Evolutionary conservation across 2,329 filamentous ascomycete genomes (phyloP), one percentile per base, ranked within the genome.

Genomic region (Dryadomyces quercivorus): DNA sequence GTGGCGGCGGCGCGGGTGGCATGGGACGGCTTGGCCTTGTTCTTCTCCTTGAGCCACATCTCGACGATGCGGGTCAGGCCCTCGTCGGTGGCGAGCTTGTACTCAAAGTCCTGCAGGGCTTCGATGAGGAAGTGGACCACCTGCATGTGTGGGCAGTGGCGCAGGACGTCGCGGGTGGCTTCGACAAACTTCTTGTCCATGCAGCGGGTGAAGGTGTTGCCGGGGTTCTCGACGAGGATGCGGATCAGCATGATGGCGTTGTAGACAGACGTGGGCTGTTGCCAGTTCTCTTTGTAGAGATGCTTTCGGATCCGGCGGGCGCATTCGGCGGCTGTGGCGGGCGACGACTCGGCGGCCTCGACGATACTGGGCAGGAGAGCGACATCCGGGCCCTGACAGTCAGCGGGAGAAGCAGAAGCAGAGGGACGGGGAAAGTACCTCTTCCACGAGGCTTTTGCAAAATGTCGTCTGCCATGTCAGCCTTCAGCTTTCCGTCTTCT

Each of bases 171-270:
- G 70, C 91, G 92, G 16, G 87, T 71, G 0, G 82, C 82, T 45
- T 85, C 77, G 53, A 87, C 81, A 64, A 96, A 97, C 63, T 88
- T 88, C 64, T 84, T 77, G 68, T 96, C 91, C 45, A 97, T 69
- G 66, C 95, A 91, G 61, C 86, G 80, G n/a, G 92, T 95, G 64
- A 98, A 98, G 1, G 83, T 89, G 53, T 79, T 77, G 34, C 92
- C 92, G 0, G 93, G 93, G 66, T 98, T 96, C 68, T 97, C 91
- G 61, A 84, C 78, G 60, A 98, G 74, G 64, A 98, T 98, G 58
- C 92, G 85, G 61, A 94, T 76, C 55, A 98, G 79, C 93, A 97
- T 97, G 64, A 97, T 83, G 59, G 89, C 86, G 71, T 97, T 96
- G 76, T 96, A 97, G 69, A 97, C 92, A 61, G 84, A 82, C 62